These are phyloP conservation scores for Saccharomycopsis sp. DNA, from an alignment of 805 yeast genomes.

Conservation along the genomic window DNA sequence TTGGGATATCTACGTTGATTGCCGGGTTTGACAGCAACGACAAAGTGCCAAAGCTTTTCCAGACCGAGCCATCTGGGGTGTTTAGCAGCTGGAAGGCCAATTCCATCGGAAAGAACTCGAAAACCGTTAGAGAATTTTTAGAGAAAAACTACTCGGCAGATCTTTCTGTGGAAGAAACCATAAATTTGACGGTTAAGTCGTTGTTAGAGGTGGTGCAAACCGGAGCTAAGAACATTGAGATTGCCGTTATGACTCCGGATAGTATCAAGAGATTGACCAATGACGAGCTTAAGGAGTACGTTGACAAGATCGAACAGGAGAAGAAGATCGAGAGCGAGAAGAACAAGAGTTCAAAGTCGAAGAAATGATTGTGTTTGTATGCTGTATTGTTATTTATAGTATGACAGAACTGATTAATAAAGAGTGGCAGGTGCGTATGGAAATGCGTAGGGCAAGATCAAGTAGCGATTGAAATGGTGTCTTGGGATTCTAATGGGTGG, in stretches of 20 bases:
- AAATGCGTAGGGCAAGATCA: no score
- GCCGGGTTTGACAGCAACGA: conserved; percentile 94
- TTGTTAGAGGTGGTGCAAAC: conserved; percentile 95
- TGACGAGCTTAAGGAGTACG: conserved; percentile 69
- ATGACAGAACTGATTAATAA: no score
- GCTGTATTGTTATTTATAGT: no score
- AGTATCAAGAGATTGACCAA: conserved; percentile 52
- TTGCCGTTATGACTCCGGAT: conserved; percentile 74
- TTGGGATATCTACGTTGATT: conserved; percentile 90
- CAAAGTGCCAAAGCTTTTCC: conserved; percentile 72
- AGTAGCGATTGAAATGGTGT: no score
- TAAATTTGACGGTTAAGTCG: conserved; percentile 77
- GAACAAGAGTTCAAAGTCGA: conserved; percentile 38
- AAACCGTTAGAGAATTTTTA: conserved; percentile 90
- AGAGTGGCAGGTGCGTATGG: no score
- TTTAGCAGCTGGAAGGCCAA: conserved; percentile 98
- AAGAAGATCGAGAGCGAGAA: conserved; percentile 77
- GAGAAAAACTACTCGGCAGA: conserved; percentile 73
- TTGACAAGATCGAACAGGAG: conserved; percentile 79
- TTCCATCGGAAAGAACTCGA: conserved; percentile 90
- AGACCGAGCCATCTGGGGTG: conserved; percentile 96
- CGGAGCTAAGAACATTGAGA: conserved; percentile 93
- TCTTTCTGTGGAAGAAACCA: conserved; percentile 63
- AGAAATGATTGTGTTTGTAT: conserved; percentile 1
- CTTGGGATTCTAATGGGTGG: no score